Evolutionary conservation across 257 asterid genomes (phyloP).

Genomic region (Solanum megistacrolobum): DNA sequence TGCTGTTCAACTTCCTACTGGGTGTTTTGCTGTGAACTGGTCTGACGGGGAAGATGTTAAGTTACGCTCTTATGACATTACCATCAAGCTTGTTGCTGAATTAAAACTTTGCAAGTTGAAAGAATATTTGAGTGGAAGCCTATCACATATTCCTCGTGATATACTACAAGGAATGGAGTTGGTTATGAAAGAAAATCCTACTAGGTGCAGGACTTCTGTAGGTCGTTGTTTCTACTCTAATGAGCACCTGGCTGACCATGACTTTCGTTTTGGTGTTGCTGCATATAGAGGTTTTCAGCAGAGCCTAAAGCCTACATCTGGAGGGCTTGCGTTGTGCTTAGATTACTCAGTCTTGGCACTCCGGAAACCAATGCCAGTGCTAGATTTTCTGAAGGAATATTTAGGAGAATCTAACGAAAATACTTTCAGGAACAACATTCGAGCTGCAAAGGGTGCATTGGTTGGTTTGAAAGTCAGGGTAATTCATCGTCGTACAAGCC

Average conservation of each 20-base stretch:
- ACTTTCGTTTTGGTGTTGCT: slow-evolving; percentile 36
- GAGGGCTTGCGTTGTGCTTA: slow-evolving; percentile 45
- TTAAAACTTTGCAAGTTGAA: slow-evolving; percentile 32
- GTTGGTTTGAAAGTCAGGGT: slow-evolving; percentile 55
- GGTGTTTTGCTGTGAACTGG: slow-evolving; percentile 22
- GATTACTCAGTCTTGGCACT: slow-evolving; percentile 49
- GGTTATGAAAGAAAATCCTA: slow-evolving; percentile 68
- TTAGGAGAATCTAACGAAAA: slow-evolving; percentile 2
- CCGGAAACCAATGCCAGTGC: slow-evolving; percentile 35
- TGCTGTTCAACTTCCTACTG: slow-evolving; percentile 30
- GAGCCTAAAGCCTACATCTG: slow-evolving; percentile 51
- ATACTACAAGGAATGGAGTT: slow-evolving; percentile 57
- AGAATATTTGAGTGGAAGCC: slow-evolving; percentile 36
- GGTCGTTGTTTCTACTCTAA: slow-evolving; percentile 40
- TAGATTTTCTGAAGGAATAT: slow-evolving; percentile 32
- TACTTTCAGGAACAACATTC: slow-evolving; percentile 5
- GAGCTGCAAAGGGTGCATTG: slow-evolving; percentile 13
- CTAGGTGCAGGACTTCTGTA: slow-evolving; percentile 15
- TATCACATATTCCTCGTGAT: slow-evolving; percentile 39
- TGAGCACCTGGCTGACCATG: slow-evolving; percentile 6
- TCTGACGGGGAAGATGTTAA: slow-evolving; percentile 29
- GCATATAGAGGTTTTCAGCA: slow-evolving; percentile 49
- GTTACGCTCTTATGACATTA: slow-evolving; percentile 20
- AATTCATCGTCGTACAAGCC: slow-evolving; percentile 47
- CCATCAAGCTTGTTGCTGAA: slow-evolving; percentile 32